Evolutionary conservation across 768 basidiomycete genomes (phyloP).

Genomic region (Epithele typhae): DNA sequence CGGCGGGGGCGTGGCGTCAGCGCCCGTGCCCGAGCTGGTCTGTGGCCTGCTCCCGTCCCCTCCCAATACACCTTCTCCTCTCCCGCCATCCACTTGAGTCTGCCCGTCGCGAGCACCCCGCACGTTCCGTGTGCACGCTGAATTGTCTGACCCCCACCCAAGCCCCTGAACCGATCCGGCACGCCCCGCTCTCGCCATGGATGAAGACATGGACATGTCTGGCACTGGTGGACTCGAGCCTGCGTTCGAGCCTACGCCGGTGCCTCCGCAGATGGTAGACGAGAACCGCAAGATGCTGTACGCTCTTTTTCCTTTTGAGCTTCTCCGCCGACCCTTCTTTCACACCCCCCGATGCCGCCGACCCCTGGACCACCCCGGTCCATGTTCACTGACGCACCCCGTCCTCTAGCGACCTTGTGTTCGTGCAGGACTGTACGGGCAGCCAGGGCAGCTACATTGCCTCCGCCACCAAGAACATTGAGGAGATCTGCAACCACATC

Average conservation of each 20-base stretch:
- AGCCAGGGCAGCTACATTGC: slow-evolving; percentile 87
- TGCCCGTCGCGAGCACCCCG: neutral
- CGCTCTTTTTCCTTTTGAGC: too few relatives aligned
- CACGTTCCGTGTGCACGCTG: too few relatives aligned
- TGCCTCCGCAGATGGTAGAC: slow-evolving; percentile 32
- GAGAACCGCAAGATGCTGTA: slow-evolving; percentile 71
- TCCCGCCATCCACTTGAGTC: slow-evolving; percentile 12
- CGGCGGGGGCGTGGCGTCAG: slow-evolving; percentile 25
- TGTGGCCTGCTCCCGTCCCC: slow-evolving; percentile 17
- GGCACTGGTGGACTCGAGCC: slow-evolving; percentile 30
- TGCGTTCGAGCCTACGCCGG: slow-evolving; percentile 27
- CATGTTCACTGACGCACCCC: too few relatives aligned
- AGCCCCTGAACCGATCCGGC: neutral
- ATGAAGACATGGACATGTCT: slow-evolving; percentile 72
- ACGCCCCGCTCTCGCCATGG: slow-evolving; percentile 41
- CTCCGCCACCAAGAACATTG: slow-evolving; percentile 96
- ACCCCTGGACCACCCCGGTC: too few relatives aligned
- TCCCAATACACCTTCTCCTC: slow-evolving; percentile 12
- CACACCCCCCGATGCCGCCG: neutral
- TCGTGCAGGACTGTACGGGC: slow-evolving; percentile 94
- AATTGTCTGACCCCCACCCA: too few relatives aligned
- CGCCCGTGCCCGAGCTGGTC: slow-evolving; percentile 5
- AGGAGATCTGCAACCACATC: slow-evolving; percentile 91
- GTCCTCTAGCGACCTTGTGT: slow-evolving; percentile 75
- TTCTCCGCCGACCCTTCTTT: slow-evolving; percentile 4